Evolutionary conservation across 176 grass and related monocot genomes (phyloP).

Genomic region (Aegilops tauschii): DNA sequence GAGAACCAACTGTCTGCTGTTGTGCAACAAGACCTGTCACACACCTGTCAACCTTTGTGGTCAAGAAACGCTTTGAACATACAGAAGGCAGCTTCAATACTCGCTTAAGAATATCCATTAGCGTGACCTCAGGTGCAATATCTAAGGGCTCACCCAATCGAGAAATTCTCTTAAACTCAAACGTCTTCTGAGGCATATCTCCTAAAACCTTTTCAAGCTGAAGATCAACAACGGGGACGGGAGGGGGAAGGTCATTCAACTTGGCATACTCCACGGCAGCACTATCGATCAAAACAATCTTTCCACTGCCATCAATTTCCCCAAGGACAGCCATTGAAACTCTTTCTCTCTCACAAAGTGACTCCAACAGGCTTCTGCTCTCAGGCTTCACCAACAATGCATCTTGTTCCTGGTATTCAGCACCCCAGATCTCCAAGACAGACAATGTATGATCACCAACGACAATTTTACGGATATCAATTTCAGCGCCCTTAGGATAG

Average conservation of each 20-base stretch:
- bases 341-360: conserved; percentile 75
- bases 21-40: conserved; percentile 91
- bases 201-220: conserved; percentile 90
- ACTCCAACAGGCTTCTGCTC: conserved; percentile 55
- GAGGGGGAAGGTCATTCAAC: conserved; percentile 46
- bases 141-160: conserved; percentile 56
- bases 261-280: conserved; percentile 58
- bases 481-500: conserved; percentile 88
- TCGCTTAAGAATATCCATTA: conserved; percentile 74
- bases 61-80: conserved; percentile 93
- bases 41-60: conserved; percentile 93
- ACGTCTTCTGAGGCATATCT: conserved; percentile 92
- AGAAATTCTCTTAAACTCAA: conserved; percentile 60
- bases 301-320: conserved; percentile 75
- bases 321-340: conserved; percentile 89
- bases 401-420: conserved; percentile 93
- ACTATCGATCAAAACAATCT: conserved; percentile 83
- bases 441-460: conserved; percentile 91
- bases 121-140: conserved; percentile 65
- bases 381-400: conserved; percentile 74
- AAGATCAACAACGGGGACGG: conserved; percentile 69
- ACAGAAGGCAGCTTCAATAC: conserved; percentile 74
- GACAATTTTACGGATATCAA: conserved; percentile 79
- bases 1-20: conserved; percentile 80
- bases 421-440: conserved; percentile 89